Evolutionary conservation across 2,329 filamentous ascomycete genomes (phyloP).

Genomic region (Diaporthe australafricana): DNA sequence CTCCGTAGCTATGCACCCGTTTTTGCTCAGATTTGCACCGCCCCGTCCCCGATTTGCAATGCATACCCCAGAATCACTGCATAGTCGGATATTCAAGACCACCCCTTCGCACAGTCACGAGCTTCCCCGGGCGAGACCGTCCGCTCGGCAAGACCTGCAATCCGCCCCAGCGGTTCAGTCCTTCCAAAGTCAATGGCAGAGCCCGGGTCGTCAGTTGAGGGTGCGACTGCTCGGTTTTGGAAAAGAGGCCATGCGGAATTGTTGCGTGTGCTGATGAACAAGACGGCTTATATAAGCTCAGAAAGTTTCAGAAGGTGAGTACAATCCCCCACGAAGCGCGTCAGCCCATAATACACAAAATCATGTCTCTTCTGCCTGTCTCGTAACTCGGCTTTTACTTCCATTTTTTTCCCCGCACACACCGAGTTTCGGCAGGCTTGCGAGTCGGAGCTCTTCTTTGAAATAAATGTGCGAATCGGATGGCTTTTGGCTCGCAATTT

Average conservation of each 20-base stretch:
- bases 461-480: slow-evolving; percentile 12
- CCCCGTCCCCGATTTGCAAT: slow-evolving; percentile 17
- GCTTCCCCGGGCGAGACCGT: background rate
- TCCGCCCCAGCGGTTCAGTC: background rate
- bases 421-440: slow-evolving; percentile 9
- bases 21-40: slow-evolving; percentile 34
- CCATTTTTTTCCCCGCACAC: slow-evolving; percentile 14
- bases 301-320: slow-evolving; percentile 32
- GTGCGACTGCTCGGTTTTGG: slow-evolving; percentile 8
- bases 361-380: slow-evolving; percentile 30
- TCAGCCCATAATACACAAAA: slow-evolving; percentile 26
- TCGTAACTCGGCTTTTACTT: slow-evolving; percentile 35
- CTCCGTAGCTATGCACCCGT: background rate
- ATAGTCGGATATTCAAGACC: background rate
- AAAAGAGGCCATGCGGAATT: background rate
- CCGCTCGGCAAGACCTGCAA: slow-evolving; percentile 16
- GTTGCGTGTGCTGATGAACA: slow-evolving; percentile 16
- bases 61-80: background rate
- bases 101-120: background rate
- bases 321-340: slow-evolving; percentile 14
- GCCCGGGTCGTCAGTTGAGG: background rate
- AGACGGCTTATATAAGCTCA: slow-evolving; percentile 6
- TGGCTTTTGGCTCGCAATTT: slow-evolving; percentile 17
- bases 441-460: slow-evolving; percentile 7
- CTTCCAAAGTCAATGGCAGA: background rate